Percentiles rank a stretch among this genome's conserved stretches.
Evolutionary conservation across 2,329 filamentous ascomycete genomes (phyloP).

Genomic region (Clonostachys chloroleuca): DNA sequence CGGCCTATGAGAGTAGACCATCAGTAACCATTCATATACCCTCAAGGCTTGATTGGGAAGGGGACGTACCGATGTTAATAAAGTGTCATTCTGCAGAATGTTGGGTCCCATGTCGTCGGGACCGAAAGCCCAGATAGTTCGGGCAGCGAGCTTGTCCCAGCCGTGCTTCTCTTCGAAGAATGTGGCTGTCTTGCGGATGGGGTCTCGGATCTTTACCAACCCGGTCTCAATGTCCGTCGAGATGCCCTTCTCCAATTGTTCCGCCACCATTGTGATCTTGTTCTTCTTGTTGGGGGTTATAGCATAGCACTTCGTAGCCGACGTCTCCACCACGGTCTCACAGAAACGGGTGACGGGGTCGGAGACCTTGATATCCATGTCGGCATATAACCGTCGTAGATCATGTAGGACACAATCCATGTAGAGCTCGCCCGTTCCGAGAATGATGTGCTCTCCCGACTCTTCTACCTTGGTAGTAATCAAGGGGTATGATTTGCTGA

Average conservation of each 20-base stretch:
- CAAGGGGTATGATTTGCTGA: slow-evolving; percentile 96
- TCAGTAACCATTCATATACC: not conserved
- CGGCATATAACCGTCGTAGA: slow-evolving; percentile 85
- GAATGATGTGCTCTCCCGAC: slow-evolving; percentile 90
- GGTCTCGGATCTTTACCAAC: slow-evolving; percentile 86
- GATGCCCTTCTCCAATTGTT: slow-evolving; percentile 91
- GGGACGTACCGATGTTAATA: slow-evolving; percentile 71
- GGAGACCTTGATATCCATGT: slow-evolving; percentile 99
- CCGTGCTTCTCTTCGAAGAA: slow-evolving; percentile 98
- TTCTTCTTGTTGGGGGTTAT: slow-evolving; percentile 99
- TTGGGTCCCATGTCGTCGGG: slow-evolving; percentile 94
- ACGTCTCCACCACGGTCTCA: slow-evolving; percentile 96
- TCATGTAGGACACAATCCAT: slow-evolving; percentile 99
- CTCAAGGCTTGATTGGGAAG: not conserved
- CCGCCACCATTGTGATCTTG: slow-evolving; percentile 97
- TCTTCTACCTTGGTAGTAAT: slow-evolving; percentile 97
- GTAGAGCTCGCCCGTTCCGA: slow-evolving; percentile 97
- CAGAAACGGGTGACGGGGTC: slow-evolving; percentile 97
- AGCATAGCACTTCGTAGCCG: slow-evolving; percentile 95
- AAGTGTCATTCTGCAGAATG: slow-evolving; percentile 92
- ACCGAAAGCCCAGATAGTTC: slow-evolving; percentile 98
- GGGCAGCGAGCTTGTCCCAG: slow-evolving; percentile 89
- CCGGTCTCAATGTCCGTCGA: slow-evolving; percentile 91
- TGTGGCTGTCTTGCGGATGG: slow-evolving; percentile 87
- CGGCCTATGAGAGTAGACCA: slow-evolving; percentile 32